Conservation (phyloP, 208 protist species). For the Wallacemonas sp. region DNA sequence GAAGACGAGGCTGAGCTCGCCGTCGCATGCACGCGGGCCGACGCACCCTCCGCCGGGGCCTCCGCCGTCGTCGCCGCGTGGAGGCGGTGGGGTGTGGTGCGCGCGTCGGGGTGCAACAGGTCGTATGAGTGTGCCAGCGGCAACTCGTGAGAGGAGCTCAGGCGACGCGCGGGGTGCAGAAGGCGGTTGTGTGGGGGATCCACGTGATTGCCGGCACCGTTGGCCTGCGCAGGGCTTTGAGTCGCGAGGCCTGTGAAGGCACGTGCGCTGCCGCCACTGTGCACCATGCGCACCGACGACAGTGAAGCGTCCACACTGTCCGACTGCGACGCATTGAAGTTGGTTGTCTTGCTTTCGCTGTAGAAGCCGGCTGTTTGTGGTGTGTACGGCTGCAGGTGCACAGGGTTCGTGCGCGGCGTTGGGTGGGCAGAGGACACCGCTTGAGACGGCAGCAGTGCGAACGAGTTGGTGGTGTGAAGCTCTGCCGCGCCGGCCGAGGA, state of each 20-base stretch:
- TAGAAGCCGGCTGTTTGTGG: slow-evolving; percentile 37
- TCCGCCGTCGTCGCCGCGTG: too few relatives aligned
- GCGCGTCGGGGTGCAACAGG: too few relatives aligned
- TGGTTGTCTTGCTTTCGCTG: slow-evolving; percentile 3
- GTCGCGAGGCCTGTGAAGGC: too few relatives aligned
- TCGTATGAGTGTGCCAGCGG: too few relatives aligned
- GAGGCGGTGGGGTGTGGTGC: too few relatives aligned
- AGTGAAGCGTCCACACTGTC: background rate
- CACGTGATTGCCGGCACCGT: too few relatives aligned
- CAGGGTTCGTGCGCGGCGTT: background rate
- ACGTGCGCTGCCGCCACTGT: background rate
- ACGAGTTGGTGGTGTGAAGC: background rate
- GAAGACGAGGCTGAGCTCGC: background rate
- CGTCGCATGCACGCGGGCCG: too few relatives aligned
- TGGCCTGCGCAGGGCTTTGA: too few relatives aligned
- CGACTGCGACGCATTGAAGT: background rate
- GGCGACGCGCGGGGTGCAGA: too few relatives aligned
- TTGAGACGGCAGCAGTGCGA: background rate
- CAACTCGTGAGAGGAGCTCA: too few relatives aligned
- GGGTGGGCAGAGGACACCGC: background rate
- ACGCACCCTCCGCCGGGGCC: too few relatives aligned
- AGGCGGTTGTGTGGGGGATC: too few relatives aligned
- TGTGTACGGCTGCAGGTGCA: slow-evolving; percentile 50
- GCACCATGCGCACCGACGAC: background rate
- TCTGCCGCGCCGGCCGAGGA: background rate